Percentiles rank a stretch among this genome's conserved stretches.
These are phyloP conservation scores for Pseudopithomyces maydicus DNA, from an alignment of 2,329 filamentous ascomycete species.

Conservation along the genomic window DNA sequence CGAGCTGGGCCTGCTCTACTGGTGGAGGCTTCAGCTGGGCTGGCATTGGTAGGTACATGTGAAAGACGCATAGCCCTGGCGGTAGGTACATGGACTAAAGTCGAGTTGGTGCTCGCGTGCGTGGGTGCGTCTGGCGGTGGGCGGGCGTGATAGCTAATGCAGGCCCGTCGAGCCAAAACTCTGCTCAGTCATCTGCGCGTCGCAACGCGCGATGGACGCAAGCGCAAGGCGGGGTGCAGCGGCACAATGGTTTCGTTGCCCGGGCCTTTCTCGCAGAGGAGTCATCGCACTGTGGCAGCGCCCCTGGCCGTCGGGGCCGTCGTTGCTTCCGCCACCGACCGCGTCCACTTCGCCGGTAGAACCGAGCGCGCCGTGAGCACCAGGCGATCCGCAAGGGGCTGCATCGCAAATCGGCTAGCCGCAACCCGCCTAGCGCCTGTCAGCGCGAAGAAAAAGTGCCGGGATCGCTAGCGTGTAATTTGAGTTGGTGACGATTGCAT, in stretches of 20 bases:
- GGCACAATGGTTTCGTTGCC: slow-evolving; percentile 12
- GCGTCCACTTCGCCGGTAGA: slow-evolving; percentile 9
- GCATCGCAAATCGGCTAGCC: slow-evolving; percentile 10
- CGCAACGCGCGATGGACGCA: slow-evolving; percentile 8
- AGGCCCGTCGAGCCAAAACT: slow-evolving; percentile 14
- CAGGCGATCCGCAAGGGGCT: slow-evolving; percentile 4
- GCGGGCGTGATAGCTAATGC: slow-evolving; percentile 16
- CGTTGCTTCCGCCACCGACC: slow-evolving; percentile 13
- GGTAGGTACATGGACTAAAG: too few species aligned
- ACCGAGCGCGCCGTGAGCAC: slow-evolving; percentile 10
- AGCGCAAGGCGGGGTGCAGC: slow-evolving; percentile 33
- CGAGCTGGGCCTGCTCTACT: too few species aligned
- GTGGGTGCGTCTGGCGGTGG: slow-evolving; percentile 1
- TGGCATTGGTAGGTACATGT: background rate
- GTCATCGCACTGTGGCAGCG: slow-evolving; percentile 7
- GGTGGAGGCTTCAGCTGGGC: background rate
- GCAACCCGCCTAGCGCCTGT: slow-evolving; percentile 1
- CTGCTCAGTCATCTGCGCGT: slow-evolving; percentile 12
- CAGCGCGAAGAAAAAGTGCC: slow-evolving; percentile 27
- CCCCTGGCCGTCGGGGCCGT: slow-evolving; percentile 11
- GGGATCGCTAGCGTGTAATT: slow-evolving; percentile 15
- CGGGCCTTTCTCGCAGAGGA: slow-evolving; percentile 32
- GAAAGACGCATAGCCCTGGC: background rate
- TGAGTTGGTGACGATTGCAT: slow-evolving; percentile 20
- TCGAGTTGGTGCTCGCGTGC: slow-evolving; percentile 3